phyloP scores from a whole-genome alignment of 331 rosid genomes.

The Acacia concinna region DNA sequence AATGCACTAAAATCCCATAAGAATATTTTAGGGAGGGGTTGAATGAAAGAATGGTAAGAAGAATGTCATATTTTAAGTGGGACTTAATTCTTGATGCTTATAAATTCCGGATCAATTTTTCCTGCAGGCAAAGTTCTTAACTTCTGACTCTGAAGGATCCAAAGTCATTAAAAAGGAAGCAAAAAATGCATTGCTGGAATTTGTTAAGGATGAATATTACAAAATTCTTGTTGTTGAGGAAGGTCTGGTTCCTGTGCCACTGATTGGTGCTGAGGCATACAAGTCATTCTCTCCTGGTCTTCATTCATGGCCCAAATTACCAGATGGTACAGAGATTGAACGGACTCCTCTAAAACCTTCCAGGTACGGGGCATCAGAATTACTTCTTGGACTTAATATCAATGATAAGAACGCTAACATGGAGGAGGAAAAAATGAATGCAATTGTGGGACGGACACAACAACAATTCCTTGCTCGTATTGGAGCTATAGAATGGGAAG shows the following conservation, averaged over 20 bases:
- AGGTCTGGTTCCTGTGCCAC: slow-evolving; percentile 87
- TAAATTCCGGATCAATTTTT: slow-evolving; percentile 19
- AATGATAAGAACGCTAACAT: slow-evolving; percentile 50
- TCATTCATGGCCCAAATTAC: slow-evolving; percentile 68
- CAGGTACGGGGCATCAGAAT: slow-evolving; percentile 74
- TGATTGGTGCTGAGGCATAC: slow-evolving; percentile 75
- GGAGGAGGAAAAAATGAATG: slow-evolving; percentile 76
- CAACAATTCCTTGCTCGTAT: slow-evolving; percentile 82
- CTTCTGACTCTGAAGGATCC: slow-evolving; percentile 47
- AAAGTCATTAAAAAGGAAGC: slow-evolving; percentile 74
- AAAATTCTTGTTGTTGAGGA: slow-evolving; percentile 83
- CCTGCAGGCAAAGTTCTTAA: slow-evolving; percentile 65
- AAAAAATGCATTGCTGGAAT: slow-evolving; percentile 76
- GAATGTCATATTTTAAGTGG: slow-evolving; percentile 14
- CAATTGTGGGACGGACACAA: slow-evolving; percentile 63
- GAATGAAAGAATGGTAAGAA: background rate
- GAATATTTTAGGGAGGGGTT: background rate
- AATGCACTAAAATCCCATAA: slow-evolving; percentile 1
- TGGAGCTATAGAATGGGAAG: slow-evolving; percentile 75
- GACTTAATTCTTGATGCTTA: slow-evolving; percentile 21
- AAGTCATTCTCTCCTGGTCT: slow-evolving; percentile 66
- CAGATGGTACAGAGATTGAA: slow-evolving; percentile 83
- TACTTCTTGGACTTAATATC: slow-evolving; percentile 76
- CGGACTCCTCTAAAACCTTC: slow-evolving; percentile 58
- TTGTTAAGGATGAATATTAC: slow-evolving; percentile 64